These are phyloP conservation scores for Stephanocyclus meneghinianus DNA, from an alignment of 352 stramenopile genomes.

Conservation along the genomic window DNA sequence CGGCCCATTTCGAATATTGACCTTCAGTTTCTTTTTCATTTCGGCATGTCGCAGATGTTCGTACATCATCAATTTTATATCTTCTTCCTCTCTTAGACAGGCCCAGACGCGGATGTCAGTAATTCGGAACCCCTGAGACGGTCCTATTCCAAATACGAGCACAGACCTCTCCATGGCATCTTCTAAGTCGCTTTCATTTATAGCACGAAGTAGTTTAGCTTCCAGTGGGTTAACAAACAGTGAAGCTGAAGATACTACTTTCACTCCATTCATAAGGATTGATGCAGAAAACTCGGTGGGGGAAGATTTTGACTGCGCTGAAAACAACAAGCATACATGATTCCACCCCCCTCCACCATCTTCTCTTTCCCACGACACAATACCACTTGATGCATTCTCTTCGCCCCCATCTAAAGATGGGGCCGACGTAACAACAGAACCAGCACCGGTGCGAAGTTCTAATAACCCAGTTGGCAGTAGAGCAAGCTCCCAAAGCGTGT, in stretches of 20 bases:
- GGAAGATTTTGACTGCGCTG: conserved; percentile 35
- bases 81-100: conserved; percentile 68
- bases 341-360: conserved; percentile 76
- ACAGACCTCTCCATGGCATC: conserved; percentile 71
- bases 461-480: conserved; percentile 72
- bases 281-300: conserved; percentile 55
- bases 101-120: conserved; percentile 82
- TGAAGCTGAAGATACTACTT: conserved; percentile 41
- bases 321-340: conserved; percentile 79
- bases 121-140: conserved; percentile 66
- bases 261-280: conserved; percentile 69
- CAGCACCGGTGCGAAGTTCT: conserved; percentile 74
- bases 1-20: conserved; percentile 74
- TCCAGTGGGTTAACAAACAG: conserved; percentile 55
- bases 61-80: conserved; percentile 82
- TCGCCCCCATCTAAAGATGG: conserved; percentile 44
- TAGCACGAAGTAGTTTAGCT: conserved; percentile 29
- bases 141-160: conserved; percentile 73
- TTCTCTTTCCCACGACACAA: conserved; percentile 65
- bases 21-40: conserved; percentile 80
- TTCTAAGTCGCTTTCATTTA: conserved; percentile 67
- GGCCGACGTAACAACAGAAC: conserved; percentile 55
- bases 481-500: conserved; percentile 80
- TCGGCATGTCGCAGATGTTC: conserved; percentile 79
- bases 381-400: conserved; percentile 31